phyloP scores from a whole-genome alignment of 345 rosid species.

The Salix brachista region DNA sequence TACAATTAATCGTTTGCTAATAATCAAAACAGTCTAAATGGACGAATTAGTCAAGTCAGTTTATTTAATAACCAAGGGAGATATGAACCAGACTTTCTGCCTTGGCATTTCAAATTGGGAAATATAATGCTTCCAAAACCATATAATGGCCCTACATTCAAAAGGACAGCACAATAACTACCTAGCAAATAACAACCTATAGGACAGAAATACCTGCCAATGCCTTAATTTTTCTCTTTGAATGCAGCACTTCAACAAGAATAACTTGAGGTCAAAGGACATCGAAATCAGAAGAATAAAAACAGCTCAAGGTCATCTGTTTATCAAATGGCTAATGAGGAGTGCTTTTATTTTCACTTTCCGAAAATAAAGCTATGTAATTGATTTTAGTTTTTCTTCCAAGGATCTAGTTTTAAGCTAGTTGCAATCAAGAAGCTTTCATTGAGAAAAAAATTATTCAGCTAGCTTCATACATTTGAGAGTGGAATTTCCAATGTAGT shows the following conservation, averaged over 20 bases:
- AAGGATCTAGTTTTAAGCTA: background rate
- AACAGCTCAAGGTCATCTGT: background rate
- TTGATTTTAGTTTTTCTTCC: background rate
- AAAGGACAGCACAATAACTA: background rate
- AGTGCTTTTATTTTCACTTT: background rate
- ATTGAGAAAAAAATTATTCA: background rate
- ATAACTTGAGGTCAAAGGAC: background rate
- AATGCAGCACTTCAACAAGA: background rate
- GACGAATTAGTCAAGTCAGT: background rate
- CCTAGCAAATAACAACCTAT: background rate
- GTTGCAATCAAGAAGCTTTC: background rate
- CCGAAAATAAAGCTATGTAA: background rate
- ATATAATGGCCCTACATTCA: background rate
- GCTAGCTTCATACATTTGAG: background rate
- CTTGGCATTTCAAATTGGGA: background rate
- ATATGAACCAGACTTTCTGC: background rate
- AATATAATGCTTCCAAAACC: background rate
- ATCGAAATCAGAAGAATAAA: background rate
- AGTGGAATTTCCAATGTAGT: background rate
- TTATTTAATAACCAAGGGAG: background rate
- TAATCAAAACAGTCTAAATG: background rate
- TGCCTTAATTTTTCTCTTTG: background rate
- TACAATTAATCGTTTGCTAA: background rate
- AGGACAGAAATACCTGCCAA: background rate
- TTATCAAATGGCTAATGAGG: background rate